phyloP scores from a whole-genome alignment of 768 basidiomycete species.

The Mycena latifolia region DNA sequence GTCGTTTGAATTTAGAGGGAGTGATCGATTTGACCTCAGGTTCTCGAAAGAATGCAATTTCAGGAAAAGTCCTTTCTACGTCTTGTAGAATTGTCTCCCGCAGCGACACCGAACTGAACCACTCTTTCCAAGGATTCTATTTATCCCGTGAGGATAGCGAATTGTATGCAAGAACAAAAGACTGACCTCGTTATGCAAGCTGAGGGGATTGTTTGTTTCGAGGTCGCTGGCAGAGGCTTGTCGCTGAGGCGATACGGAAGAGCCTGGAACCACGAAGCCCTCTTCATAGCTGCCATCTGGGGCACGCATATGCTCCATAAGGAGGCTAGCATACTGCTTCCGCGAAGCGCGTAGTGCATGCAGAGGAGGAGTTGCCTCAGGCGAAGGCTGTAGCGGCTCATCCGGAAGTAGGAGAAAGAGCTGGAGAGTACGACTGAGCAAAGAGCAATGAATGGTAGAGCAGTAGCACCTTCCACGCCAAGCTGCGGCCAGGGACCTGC shows the following conservation, averaged over 20 bases:
- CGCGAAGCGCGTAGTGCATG: constrained; percentile 64
- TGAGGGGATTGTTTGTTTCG: constrained; percentile 84
- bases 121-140: constrained; percentile 95
- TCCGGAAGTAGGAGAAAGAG: constrained; percentile 74
- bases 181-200: constrained; percentile 85
- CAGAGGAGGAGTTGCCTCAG: constrained; percentile 46
- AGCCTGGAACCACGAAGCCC: constrained; percentile 70
- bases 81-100: constrained; percentile 93
- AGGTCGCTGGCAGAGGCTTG: constrained; percentile 56
- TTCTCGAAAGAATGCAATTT: constrained; percentile 90
- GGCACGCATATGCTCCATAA: constrained; percentile 80
- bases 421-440: constrained; percentile 50
- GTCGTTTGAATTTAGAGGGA: background rate
- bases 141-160: constrained; percentile 8
- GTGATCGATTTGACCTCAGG: constrained; percentile 50
- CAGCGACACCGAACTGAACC: constrained; percentile 92
- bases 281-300: constrained; percentile 90
- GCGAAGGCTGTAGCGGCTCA: constrained; percentile 72
- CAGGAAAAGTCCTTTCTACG: constrained; percentile 99
- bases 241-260: constrained; percentile 48
- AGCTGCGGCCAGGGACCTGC: constrained; percentile 79
- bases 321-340: constrained; percentile 65
- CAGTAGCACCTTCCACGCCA: constrained; percentile 83
- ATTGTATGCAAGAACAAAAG: constrained; percentile 25
- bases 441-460: constrained; percentile 19